These are phyloP conservation scores for Phyllosticta citribraziliensis DNA, from an alignment of 2,329 filamentous ascomycete species.

Conservation along the genomic window DNA sequence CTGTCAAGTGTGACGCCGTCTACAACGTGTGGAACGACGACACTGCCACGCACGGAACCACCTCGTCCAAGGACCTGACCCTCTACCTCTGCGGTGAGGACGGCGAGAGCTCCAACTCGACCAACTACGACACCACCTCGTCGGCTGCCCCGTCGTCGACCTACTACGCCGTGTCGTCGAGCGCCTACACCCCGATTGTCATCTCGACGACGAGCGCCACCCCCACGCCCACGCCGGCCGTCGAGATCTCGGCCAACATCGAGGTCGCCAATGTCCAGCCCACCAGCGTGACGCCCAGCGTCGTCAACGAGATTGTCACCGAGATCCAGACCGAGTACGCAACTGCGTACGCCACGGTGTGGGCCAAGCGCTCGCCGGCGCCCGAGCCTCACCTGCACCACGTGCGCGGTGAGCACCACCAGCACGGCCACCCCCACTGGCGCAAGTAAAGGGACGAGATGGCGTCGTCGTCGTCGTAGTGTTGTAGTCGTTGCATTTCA, in stretches of 20 bases:
- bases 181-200: constrained; percentile 3
- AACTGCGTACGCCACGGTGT: constrained; percentile 6
- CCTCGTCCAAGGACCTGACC: constrained; percentile 10
- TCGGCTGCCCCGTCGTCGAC: constrained; percentile 8
- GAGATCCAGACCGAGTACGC: constrained; percentile 20
- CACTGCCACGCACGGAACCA: constrained; percentile 17
- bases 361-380: constrained; percentile 14
- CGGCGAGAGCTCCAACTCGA: constrained; percentile 1
- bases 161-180: constrained; percentile 11
- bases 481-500: neutral
- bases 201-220: constrained; percentile 12
- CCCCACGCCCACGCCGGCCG: constrained; percentile 15
- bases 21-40: constrained; percentile 24
- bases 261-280: constrained; percentile 19
- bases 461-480: neutral
- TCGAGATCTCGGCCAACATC: constrained; percentile 8
- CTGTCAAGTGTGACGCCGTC: constrained; percentile 21
- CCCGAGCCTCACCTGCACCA: constrained; percentile 13
- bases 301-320: constrained; percentile 10
- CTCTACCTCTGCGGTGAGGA: constrained; percentile 12
- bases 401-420: constrained; percentile 25
- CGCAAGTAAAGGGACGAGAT: constrained; percentile 4
- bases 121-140: constrained; percentile 10
- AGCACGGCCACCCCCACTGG: constrained; percentile 10
- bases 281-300: constrained; percentile 22